Evolutionary conservation across 129 eudicot genomes (phyloP).

Genomic region (Flaveria trinervia): DNA sequence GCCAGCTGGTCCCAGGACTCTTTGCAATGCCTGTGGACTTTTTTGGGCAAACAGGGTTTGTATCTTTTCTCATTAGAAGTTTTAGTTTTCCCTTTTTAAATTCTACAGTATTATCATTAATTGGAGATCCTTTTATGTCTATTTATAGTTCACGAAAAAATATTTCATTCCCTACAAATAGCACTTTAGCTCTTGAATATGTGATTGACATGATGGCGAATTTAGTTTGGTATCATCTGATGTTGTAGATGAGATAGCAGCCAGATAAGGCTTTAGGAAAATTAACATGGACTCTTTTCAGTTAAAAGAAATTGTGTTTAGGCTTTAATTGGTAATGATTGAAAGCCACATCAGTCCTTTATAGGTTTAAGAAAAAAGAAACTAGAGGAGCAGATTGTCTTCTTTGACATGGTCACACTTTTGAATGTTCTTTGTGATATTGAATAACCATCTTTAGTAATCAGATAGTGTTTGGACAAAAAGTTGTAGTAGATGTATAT

Average conservation of each 20-base stretch:
- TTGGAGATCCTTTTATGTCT: not conserved
- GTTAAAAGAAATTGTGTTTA: not conserved
- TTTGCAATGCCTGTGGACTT: constrained; percentile 83
- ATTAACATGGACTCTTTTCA: not conserved
- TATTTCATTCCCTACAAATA: not conserved
- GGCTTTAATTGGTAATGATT: not conserved
- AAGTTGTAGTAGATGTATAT: too few relatives aligned
- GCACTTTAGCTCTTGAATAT: not conserved
- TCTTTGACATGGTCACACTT: not conserved
- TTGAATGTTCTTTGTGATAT: not conserved
- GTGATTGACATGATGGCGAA: not conserved
- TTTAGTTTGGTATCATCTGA: not conserved
- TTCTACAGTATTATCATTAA: not conserved
- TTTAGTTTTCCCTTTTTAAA: not conserved
- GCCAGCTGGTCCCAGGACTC: constrained; percentile 68
- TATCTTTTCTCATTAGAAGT: not conserved
- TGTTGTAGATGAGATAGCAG: not conserved
- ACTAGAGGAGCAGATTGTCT: not conserved
- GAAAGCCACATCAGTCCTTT: not conserved
- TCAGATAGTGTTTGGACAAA: too few relatives aligned
- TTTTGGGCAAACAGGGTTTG: constrained; percentile 70
- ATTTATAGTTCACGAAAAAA: not conserved
- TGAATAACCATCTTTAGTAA: not conserved
- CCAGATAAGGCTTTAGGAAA: not conserved
- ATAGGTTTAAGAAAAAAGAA: not conserved